Evolutionary conservation across 257 asterid species (phyloP).

Genomic region (Ehretia macrophylla): DNA sequence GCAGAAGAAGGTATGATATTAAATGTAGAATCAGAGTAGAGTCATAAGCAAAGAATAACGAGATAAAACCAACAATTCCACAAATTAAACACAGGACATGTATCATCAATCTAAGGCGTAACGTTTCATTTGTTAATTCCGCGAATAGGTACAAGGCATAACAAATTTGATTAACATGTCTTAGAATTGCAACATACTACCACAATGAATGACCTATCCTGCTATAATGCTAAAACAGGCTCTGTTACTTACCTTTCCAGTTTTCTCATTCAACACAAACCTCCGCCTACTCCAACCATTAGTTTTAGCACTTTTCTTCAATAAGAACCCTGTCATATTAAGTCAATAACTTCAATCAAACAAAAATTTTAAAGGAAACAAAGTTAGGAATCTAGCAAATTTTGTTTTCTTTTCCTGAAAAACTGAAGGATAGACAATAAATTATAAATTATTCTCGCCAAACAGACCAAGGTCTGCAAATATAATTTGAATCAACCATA

Average conservation of each 20-base stretch:
- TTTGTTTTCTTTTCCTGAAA: too few relatives aligned
- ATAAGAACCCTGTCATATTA: conserved; percentile 57
- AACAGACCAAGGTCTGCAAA: too few relatives aligned
- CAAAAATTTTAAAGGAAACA: background rate
- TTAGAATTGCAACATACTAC: background rate
- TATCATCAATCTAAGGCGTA: background rate
- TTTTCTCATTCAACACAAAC: conserved; percentile 94
- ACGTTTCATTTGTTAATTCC: background rate
- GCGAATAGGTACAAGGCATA: background rate
- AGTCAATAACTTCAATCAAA: background rate
- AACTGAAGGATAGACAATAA: background rate
- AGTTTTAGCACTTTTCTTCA: conserved; percentile 85
- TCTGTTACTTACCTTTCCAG: conserved; percentile 74
- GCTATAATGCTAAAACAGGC: background rate
- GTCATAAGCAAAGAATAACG: background rate
- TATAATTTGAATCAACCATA: too few relatives aligned
- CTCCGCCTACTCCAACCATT: conserved; percentile 92
- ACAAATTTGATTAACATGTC: background rate
- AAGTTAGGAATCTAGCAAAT: background rate
- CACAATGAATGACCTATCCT: background rate
- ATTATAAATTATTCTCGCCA: too few relatives aligned
- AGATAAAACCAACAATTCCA: background rate
- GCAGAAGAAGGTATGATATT: conserved; percentile 19
- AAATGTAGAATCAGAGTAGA: background rate
- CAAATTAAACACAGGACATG: background rate